These are phyloP conservation scores for Pythium dissimile DNA, from an alignment of 352 stramenopile species.

Conservation along the genomic window DNA sequence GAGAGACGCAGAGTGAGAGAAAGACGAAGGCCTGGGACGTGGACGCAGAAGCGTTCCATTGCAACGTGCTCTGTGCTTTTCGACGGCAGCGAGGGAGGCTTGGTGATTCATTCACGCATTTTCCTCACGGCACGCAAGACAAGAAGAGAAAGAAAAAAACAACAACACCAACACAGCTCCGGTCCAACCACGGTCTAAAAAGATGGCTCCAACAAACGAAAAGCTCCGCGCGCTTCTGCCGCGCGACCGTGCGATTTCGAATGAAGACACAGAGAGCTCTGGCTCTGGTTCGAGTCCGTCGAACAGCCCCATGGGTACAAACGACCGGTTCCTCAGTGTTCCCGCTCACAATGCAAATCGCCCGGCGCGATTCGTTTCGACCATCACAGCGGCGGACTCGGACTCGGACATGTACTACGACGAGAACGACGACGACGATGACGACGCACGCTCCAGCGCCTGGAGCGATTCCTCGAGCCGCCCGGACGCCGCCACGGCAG, in stretches of 20 bases:
- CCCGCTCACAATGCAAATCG: too few relatives aligned
- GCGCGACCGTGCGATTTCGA: background rate
- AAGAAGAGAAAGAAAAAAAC: background rate
- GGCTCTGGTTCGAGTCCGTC: background rate
- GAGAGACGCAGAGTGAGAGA: background rate
- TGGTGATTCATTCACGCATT: too few relatives aligned
- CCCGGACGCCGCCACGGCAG: too few relatives aligned
- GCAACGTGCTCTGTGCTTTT: too few relatives aligned
- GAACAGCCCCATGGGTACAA: background rate
- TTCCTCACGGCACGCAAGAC: background rate
- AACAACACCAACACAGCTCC: background rate
- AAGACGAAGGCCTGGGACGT: background rate
- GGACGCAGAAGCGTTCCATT: background rate
- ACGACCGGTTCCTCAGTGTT: background rate
- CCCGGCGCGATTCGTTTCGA: too few relatives aligned
- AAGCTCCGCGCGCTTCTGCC: conserved; percentile 6
- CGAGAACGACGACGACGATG: conserved; percentile 6
- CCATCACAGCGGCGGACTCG: background rate
- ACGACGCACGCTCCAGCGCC: conserved; percentile 4
- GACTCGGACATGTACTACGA: conserved; percentile 7
- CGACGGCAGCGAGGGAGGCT: background rate
- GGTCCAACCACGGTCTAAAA: background rate
- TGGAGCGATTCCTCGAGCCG: too few relatives aligned
- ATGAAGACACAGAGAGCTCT: background rate
- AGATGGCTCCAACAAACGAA: background rate